Evolutionary conservation across 108 stramenopile species (phyloP).

Genomic region (Epithemia pelagica): DNA sequence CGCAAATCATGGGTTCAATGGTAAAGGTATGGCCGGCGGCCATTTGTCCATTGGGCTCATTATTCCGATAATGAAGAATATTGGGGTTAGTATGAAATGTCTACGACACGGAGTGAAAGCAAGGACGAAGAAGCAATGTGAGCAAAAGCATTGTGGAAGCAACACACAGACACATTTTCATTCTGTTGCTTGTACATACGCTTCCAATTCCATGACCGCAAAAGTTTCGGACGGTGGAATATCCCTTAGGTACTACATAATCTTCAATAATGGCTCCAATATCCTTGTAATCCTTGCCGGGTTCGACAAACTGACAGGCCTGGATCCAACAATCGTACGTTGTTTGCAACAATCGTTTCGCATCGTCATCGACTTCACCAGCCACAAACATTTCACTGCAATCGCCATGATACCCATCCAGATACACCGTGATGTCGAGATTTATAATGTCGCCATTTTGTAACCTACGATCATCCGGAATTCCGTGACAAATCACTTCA

Average conservation of each 20-base stretch:
- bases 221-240: slow-evolving; percentile 72
- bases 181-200: no score
- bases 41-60: slow-evolving; percentile 85
- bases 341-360: slow-evolving; percentile 67
- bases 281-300: slow-evolving; percentile 84
- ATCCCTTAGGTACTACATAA: slow-evolving; percentile 53
- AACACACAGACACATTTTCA: no score
- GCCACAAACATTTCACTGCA: slow-evolving; percentile 97
- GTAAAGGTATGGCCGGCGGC: slow-evolving; percentile 95
- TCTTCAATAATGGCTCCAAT: slow-evolving; percentile 93
- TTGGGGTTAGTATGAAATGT: slow-evolving; percentile 93
- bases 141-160: no score
- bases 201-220: slow-evolving; percentile 97
- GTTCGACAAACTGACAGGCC: slow-evolving; percentile 63
- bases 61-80: slow-evolving; percentile 92
- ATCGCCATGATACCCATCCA: slow-evolving; percentile 96
- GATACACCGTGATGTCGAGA: slow-evolving; percentile 90
- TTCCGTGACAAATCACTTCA: slow-evolving; percentile 99
- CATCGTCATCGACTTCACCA: slow-evolving; percentile 54
- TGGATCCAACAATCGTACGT: slow-evolving; percentile 85
- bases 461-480: slow-evolving; percentile 87
- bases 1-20: slow-evolving; percentile 99
- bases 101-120: not conserved
- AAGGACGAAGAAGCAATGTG: not conserved
- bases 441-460: slow-evolving; percentile 93